These are phyloP conservation scores for Bipolaris bicolor DNA, from an alignment of 2,329 filamentous ascomycete genomes.

Conservation along the genomic window DNA sequence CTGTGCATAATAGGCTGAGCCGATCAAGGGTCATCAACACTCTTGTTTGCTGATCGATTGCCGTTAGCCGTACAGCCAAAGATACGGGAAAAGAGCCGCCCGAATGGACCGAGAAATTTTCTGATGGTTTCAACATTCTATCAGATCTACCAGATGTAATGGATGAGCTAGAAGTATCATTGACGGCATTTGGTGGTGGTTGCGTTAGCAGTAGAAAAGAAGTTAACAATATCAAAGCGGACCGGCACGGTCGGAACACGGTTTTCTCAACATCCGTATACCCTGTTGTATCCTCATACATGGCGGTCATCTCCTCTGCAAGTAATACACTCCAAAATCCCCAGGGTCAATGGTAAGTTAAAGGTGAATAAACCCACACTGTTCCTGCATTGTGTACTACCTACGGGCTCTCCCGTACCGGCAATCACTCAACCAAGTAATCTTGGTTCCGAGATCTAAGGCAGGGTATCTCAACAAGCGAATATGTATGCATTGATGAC, in stretches of 20 bases:
- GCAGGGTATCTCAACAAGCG: constrained; percentile 1
- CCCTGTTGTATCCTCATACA: neutral
- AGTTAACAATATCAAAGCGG: neutral
- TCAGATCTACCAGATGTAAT: neutral
- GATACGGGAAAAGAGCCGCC: neutral
- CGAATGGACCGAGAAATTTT: neutral
- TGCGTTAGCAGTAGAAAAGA: no score
- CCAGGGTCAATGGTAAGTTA: neutral
- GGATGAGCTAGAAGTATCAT: neutral
- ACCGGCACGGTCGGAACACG: neutral
- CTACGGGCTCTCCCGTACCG: neutral
- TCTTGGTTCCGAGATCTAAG: neutral
- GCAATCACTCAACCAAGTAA: neutral
- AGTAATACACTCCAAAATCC: neutral
- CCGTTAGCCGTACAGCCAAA: neutral
- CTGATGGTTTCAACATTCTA: neutral
- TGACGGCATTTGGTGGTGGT: neutral
- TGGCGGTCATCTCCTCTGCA: neutral
- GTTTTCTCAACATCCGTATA: neutral
- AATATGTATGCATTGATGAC: neutral
- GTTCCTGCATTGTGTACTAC: neutral
- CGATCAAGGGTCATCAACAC: neutral
- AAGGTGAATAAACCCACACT: neutral
- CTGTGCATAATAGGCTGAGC: neutral
- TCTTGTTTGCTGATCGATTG: neutral